Evolutionary conservation across 1,139 yeast species (phyloP), one percentile per base, ranked within the genome.

Genomic region (Pichia sp.): DNA sequence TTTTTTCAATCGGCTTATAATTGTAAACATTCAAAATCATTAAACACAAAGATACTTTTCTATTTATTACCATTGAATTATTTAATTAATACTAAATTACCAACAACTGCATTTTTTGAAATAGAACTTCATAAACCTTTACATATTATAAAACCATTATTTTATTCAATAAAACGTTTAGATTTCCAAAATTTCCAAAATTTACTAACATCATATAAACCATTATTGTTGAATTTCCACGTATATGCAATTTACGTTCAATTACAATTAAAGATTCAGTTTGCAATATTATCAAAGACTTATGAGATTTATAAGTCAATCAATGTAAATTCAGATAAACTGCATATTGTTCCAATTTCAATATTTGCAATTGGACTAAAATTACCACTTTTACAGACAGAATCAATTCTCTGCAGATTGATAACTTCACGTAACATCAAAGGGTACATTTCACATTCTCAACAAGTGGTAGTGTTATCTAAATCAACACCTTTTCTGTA

Each of bases 181-280:
- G 73, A 87, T 61, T 54, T 85, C 38, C 53, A 60, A 13, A 56
- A 56, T 11, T 87, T 74, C 62, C 79, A 81, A 47, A 42, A 54
- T 2, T 68, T 70, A 38, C 57, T 87, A 30, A 60, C 62, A 11
- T 62, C 57, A 30, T 70, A 77, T 53, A 80, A 82, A 58, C 55
- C 64, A 8, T 58, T 81, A 11, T 71, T 87, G 48, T 70, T 89
- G 39, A 71, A 71, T 46, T 76, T 76, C 49, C 81, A 82, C 52
- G 68, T 88, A 30, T 87, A 81, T 64, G 68, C 88, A 22, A 71
- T 84, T 12, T 69, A 84, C 51, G 79, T 80, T 52, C 37, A 42
- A 26, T 29, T 45, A 7, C 26, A 34, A n/a, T 27, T 38, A 12
- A 25, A 36, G 12, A 29, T 47, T 8, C 43, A 36, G 16, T 44